Conservation (phyloP, 2,329 filamentous ascomycete genomes). For the Beauveria caledonica region DNA sequence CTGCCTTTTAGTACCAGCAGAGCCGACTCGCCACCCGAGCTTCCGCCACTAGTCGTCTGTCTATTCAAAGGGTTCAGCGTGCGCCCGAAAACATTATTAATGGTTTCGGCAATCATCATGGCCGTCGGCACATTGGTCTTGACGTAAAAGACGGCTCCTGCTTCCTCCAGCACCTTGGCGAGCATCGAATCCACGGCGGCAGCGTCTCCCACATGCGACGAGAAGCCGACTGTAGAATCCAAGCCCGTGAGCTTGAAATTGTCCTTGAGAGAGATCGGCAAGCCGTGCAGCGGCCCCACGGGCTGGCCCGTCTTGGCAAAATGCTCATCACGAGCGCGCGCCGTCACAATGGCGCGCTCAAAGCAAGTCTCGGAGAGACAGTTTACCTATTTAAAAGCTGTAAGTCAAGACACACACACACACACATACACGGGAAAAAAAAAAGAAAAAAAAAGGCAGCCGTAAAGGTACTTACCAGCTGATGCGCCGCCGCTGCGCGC, state of each 20-base stretch:
- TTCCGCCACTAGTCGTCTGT: constrained; percentile 53
- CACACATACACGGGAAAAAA: too few relatives aligned
- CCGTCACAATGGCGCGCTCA: constrained; percentile 40
- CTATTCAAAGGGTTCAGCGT: constrained; percentile 55
- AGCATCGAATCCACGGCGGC: constrained; percentile 34
- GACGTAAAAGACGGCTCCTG: constrained; percentile 47
- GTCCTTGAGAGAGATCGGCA: constrained; percentile 62
- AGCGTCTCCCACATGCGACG: constrained; percentile 51
- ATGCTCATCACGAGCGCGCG: constrained; percentile 41
- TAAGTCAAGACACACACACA: too few relatives aligned
- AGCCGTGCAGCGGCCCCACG: constrained; percentile 55
- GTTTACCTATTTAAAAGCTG: constrained; percentile 28
- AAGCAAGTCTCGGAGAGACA: constrained; percentile 49
- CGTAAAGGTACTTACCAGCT: constrained; percentile 39
- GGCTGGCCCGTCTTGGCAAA: constrained; percentile 37
- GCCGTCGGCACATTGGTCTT: constrained; percentile 53
- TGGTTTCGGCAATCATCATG: constrained; percentile 61
- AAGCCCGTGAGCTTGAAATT: constrained; percentile 56
- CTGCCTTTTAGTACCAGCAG: constrained; percentile 52
- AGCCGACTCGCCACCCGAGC: constrained; percentile 59
- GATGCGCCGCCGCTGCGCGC: constrained; percentile 46
- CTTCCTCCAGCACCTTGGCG: constrained; percentile 32
- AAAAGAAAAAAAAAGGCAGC: constrained; percentile 24
- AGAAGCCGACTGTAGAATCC: constrained; percentile 57
- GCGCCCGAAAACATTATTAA: constrained; percentile 57